Conservation (phyloP, 1,139 yeast species). For the Suhomyces wounanorum region DNA sequence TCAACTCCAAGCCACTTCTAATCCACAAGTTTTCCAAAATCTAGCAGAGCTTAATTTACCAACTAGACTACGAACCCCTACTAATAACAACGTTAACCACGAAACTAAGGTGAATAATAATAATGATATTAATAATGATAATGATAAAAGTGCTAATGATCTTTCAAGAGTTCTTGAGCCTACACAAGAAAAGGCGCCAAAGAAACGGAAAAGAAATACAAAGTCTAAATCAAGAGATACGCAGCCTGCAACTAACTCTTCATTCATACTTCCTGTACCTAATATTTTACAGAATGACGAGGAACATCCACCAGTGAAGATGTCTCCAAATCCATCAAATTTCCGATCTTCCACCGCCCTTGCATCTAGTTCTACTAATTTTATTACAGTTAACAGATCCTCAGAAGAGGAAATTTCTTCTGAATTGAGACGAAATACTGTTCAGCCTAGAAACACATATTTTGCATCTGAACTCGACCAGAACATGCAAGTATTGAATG, state of each 20-base stretch:
- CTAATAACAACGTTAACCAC: conserved; percentile 2
- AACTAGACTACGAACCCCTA: conserved; percentile 3
- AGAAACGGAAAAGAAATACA: conserved; percentile 9
- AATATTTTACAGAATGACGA: conserved; percentile 15
- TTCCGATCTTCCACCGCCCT: conserved; percentile 6
- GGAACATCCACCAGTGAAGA: conserved; percentile 4
- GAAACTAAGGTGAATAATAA: conserved; percentile 3
- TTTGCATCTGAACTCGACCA: conserved; percentile 8
- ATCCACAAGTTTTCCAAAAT: conserved; percentile 5
- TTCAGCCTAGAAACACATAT: conserved; percentile 3
- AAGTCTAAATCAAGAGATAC: conserved; percentile 13
- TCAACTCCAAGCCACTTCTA: conserved; percentile 4
- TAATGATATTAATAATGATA: neutral
- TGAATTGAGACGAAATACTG: conserved; percentile 5
- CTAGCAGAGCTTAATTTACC: conserved; percentile 11
- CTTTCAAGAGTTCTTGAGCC: conserved; percentile 1
- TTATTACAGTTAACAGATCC: conserved; percentile 7
- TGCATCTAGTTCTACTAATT: conserved; percentile 7
- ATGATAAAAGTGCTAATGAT: neutral
- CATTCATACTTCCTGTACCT: conserved; percentile 24
- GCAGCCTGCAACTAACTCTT: conserved; percentile 9
- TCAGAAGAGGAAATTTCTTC: conserved; percentile 9
- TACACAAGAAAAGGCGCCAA: conserved; percentile 6
- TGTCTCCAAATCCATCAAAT: conserved; percentile 2
- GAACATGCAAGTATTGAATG: conserved; percentile 6